Evolutionary conservation across 2,329 filamentous ascomycete species (phyloP).

Genomic region (Chrysoporthe austroafricana): DNA sequence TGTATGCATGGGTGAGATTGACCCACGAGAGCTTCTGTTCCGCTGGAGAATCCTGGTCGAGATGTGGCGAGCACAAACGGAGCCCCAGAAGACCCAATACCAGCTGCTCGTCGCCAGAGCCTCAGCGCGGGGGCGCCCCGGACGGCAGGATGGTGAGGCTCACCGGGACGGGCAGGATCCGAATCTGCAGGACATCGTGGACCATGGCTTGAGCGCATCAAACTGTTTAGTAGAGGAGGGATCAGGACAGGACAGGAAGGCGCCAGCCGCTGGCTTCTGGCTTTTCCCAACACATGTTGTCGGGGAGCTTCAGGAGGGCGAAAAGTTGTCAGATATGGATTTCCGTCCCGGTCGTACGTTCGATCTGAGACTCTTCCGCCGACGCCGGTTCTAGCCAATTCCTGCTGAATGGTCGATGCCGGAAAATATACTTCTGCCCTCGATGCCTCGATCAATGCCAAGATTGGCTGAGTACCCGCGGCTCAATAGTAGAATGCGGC

Average conservation of each 20-base stretch:
- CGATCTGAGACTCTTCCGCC: conserved; percentile 20
- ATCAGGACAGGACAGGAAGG: not conserved
- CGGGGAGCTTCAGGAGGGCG: conserved; percentile 15
- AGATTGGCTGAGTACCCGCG: too few relatives aligned
- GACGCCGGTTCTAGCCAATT: not conserved
- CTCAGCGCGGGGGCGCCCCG: not conserved
- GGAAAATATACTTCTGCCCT: too few relatives aligned
- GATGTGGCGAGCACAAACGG: conserved; percentile 13
- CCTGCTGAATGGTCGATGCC: too few relatives aligned
- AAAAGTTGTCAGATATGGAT: conserved; percentile 11
- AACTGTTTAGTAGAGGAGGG: not conserved
- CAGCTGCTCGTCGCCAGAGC: conserved; percentile 10
- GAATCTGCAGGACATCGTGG: not conserved
- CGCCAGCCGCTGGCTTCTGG: conserved; percentile 17
- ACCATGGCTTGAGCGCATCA: not conserved
- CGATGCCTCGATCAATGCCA: too few relatives aligned
- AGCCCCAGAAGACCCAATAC: conserved; percentile 16
- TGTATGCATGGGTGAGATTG: conserved; percentile 15
- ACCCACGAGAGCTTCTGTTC: conserved; percentile 23
- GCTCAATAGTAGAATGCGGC: too few relatives aligned
- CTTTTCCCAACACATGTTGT: conserved; percentile 20
- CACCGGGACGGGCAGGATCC: not conserved
- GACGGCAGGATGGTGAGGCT: not conserved
- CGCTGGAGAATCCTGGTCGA: conserved; percentile 21
- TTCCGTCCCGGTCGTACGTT: conserved; percentile 2